phyloP scores from a whole-genome alignment of 2,329 filamentous ascomycete genomes.

The Capronia americana region DNA sequence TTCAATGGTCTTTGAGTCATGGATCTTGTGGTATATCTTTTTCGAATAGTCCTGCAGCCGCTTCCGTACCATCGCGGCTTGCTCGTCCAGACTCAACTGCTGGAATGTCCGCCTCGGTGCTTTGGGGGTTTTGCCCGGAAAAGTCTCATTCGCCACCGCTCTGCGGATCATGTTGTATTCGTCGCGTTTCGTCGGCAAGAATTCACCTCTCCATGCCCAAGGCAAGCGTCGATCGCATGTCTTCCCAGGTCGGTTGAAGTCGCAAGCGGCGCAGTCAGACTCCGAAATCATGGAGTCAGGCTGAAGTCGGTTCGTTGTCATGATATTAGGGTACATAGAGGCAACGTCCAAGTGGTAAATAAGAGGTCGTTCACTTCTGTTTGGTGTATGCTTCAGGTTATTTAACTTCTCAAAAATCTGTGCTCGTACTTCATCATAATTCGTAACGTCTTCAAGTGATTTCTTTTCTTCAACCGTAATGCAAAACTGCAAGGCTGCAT shows the following conservation, averaged over 20 bases:
- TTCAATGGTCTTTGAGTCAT: constrained; percentile 89
- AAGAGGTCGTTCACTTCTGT: constrained; percentile 81
- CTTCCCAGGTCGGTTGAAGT: constrained; percentile 97
- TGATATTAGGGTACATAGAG: constrained; percentile 99
- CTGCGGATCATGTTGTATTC: constrained; percentile 99
- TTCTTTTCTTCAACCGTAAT: constrained; percentile 85
- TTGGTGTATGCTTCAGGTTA: constrained; percentile 79
- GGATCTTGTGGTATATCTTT: constrained; percentile 99
- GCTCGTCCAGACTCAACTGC: constrained; percentile 81
- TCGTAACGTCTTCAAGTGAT: constrained; percentile 75
- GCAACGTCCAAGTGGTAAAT: constrained; percentile 99
- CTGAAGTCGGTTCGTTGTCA: constrained; percentile 97
- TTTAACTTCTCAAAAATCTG: constrained; percentile 77
- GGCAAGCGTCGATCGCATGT: constrained; percentile 93
- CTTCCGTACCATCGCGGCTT: constrained; percentile 80
- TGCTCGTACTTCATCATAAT: constrained; percentile 82
- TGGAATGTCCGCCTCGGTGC: constrained; percentile 76
- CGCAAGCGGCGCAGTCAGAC: constrained; percentile 93
- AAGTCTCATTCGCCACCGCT: constrained; percentile 87
- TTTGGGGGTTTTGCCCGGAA: constrained; percentile 78
- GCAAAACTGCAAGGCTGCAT: constrained; percentile 87
- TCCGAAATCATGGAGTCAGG: constrained; percentile 99
- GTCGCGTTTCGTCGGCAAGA: constrained; percentile 90
- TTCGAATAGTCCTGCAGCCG: constrained; percentile 91
- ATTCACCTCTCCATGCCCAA: constrained; percentile 98